Percentiles rank a stretch among this genome's conserved stretches.
These are phyloP conservation scores for Botrytis cinerea DNA, from an alignment of 2,329 filamentous ascomycete genomes.

Conservation along the genomic window DNA sequence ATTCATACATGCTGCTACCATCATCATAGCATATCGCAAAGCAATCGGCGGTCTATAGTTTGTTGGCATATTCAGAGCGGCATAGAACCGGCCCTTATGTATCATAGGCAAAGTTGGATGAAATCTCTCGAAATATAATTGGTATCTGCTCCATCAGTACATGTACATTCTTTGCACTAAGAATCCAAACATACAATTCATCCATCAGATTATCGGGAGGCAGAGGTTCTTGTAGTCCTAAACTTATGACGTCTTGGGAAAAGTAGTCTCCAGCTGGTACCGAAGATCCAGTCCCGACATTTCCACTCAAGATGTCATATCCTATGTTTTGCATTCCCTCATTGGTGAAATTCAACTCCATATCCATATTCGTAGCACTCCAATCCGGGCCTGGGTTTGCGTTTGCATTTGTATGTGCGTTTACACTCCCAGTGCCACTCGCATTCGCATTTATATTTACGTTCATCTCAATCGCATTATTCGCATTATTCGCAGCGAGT, in stretches of 20 bases:
- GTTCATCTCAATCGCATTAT: conserved; percentile 6
- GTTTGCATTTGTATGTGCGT: background rate
- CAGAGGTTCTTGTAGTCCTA: conserved; percentile 80
- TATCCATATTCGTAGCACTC: conserved; percentile 34
- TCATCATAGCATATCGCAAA: conserved; percentile 86
- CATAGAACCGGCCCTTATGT: conserved; percentile 73
- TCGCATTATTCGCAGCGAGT: conserved; percentile 3
- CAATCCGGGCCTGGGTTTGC: conserved; percentile 27
- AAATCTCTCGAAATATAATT: conserved; percentile 73
- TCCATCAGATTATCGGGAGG: conserved; percentile 79
- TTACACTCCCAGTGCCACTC: too few relatives aligned
- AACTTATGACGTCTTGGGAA: conserved; percentile 65
- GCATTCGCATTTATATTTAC: background rate
- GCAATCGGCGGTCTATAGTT: conserved; percentile 79
- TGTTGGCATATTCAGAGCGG: conserved; percentile 70
- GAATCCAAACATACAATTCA: conserved; percentile 61
- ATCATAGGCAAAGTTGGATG: conserved; percentile 75
- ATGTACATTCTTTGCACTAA: background rate
- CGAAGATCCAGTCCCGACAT: background rate
- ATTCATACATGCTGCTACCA: conserved; percentile 61
- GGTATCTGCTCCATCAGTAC: conserved; percentile 54
- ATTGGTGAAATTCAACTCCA: conserved; percentile 33
- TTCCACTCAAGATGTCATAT: conserved; percentile 28
- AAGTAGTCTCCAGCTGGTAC: conserved; percentile 49
- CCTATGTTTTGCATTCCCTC: conserved; percentile 28